Percentiles rank a stretch among this genome's conserved stretches.
Conservation (phyloP, 2,329 filamentous ascomycete species). For the Monosporascus sp. region DNA sequence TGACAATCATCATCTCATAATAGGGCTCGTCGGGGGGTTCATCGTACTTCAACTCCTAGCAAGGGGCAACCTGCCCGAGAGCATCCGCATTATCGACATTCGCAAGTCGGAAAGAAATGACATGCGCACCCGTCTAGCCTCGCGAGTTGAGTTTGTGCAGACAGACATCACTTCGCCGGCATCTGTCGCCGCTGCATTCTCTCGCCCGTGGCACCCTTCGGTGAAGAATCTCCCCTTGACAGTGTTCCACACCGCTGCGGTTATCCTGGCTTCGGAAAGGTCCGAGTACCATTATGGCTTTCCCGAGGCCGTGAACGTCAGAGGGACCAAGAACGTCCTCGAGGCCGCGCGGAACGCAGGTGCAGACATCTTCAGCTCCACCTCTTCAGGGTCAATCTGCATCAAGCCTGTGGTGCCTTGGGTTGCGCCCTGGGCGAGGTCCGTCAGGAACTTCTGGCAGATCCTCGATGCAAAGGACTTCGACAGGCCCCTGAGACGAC, state of each 20-base stretch:
- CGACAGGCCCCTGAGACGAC: constrained; percentile 30
- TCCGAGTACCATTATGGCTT: constrained; percentile 38
- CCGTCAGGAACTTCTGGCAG: constrained; percentile 38
- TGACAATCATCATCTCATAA: background rate
- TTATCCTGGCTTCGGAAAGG: constrained; percentile 47
- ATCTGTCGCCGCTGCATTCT: constrained; percentile 41
- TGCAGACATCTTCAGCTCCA: constrained; percentile 47
- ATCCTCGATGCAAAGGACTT: constrained; percentile 41
- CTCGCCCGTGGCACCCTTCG: constrained; percentile 38
- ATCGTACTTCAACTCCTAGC: constrained; percentile 49
- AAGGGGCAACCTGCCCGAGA: constrained; percentile 43
- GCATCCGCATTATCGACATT: constrained; percentile 51
- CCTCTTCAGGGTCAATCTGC: constrained; percentile 45
- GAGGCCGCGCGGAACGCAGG: constrained; percentile 39
- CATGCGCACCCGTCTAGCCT: constrained; percentile 31
- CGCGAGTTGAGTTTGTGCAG: constrained; percentile 36
- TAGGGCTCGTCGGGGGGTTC: constrained; percentile 51
- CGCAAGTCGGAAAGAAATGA: constrained; percentile 37
- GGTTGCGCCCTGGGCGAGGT: constrained; percentile 36
- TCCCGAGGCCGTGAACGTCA: constrained; percentile 44
- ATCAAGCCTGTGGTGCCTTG: constrained; percentile 21
- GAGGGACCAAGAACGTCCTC: constrained; percentile 44
- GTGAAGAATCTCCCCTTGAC: constrained; percentile 43
- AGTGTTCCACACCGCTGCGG: constrained; percentile 53
- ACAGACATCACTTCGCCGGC: constrained; percentile 45